Conservation (phyloP, 2,329 filamentous ascomycete genomes). For the Aspergillus nomiae region DNA sequence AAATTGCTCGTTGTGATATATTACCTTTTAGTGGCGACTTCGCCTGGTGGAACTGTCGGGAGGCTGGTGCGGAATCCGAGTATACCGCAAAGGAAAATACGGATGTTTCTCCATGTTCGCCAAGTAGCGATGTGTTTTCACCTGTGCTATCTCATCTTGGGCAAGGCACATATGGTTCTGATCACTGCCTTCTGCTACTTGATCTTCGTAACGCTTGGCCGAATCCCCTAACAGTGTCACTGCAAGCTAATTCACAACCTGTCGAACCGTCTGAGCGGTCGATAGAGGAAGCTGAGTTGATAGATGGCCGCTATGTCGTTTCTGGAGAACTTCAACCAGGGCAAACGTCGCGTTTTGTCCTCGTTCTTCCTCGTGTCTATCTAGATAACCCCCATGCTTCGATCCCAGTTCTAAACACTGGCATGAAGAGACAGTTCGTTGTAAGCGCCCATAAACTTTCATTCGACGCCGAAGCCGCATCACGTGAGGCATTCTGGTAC, state of each 20-base stretch:
- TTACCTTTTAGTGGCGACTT: conserved; percentile 71
- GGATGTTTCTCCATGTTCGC: conserved; percentile 20
- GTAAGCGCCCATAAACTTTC: conserved; percentile 78
- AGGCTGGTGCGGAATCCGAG: conserved; percentile 10
- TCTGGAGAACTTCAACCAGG: conserved; percentile 57
- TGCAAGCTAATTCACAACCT: conserved; percentile 50
- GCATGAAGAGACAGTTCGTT: conserved; percentile 87
- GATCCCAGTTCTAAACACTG: conserved; percentile 78
- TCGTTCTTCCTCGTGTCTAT: conserved; percentile 75
- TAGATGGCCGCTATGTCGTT: conserved; percentile 33
- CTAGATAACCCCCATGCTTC: conserved; percentile 74
- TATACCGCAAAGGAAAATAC: conserved; percentile 7
- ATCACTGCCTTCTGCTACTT: conserved; percentile 77
- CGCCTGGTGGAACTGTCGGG: conserved; percentile 59
- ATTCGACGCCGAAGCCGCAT: conserved; percentile 75
- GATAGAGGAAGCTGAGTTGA: conserved; percentile 19
- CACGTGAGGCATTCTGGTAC: conserved; percentile 88
- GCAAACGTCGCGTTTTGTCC: conserved; percentile 70
- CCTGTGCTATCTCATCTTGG: conserved; percentile 47
- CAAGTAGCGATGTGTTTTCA: conserved; percentile 46
- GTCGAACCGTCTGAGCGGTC: conserved; percentile 9
- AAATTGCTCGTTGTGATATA: conserved; percentile 77
- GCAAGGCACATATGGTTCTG: conserved; percentile 48
- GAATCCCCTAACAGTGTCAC: conserved; percentile 68
- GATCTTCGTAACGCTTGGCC: conserved; percentile 92